These are phyloP conservation scores for Cymbopogon citratus DNA, from an alignment of 176 grass and related monocot genomes.

Conservation along the genomic window DNA sequence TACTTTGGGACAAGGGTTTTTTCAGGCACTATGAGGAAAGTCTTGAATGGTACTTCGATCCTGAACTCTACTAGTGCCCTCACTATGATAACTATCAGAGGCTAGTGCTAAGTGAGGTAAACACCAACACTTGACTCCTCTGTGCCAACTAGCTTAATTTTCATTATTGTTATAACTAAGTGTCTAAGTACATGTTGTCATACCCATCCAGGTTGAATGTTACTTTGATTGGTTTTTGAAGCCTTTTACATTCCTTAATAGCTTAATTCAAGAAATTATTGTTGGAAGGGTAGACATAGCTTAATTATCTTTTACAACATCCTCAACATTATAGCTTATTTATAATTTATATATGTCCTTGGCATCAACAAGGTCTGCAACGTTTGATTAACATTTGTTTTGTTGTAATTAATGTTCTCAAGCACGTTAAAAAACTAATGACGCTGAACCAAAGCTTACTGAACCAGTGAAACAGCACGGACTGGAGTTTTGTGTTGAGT, in stretches of 20 bases:
- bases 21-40: not conserved
- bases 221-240: not conserved
- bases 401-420: not conserved
- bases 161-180: not conserved
- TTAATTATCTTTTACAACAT: not conserved
- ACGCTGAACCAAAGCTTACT: not conserved
- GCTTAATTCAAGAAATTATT: not conserved
- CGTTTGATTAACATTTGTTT: not conserved
- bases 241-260: not conserved
- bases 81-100: conserved; percentile 4
- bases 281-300: not conserved
- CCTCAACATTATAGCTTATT: not conserved
- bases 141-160: not conserved
- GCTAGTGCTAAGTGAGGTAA: conserved; percentile 19
- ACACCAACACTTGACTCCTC: not conserved
- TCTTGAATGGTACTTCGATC: conserved; percentile 22
- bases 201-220: not conserved
- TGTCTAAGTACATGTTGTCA: not conserved
- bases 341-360: not conserved
- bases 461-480: not conserved
- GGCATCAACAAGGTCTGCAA: not conserved
- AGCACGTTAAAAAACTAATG: not conserved
- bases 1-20: not conserved
- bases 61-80: not conserved
- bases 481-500: not conserved